Evolutionary conservation across 2,329 filamentous ascomycete genomes (phyloP).

Genomic region (Thielaviopsis euricoi): DNA sequence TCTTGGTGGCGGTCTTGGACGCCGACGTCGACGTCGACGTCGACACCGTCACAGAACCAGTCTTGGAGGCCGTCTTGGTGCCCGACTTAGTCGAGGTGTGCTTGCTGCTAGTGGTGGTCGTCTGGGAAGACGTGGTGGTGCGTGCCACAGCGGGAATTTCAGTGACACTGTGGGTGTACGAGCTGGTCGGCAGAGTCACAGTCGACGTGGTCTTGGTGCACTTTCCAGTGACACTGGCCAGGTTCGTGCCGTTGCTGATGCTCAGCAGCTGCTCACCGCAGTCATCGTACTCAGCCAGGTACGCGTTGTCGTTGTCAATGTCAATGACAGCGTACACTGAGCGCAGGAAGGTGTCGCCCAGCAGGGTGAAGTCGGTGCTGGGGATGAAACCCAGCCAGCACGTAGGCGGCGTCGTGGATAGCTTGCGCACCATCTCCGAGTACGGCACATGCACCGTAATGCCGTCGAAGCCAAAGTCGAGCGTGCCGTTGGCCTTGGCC

Average conservation of each 20-base stretch:
- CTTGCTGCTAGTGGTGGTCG: neutral
- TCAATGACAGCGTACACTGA: conserved; percentile 38
- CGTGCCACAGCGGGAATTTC: neutral
- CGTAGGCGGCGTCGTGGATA: conserved; percentile 14
- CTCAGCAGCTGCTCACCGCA: conserved; percentile 22
- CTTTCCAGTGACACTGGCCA: conserved; percentile 9
- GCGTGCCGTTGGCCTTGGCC: conserved; percentile 22
- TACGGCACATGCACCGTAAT: conserved; percentile 33
- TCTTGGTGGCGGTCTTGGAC: neutral
- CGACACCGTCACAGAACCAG: too few species aligned
- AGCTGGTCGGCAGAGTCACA: neutral
- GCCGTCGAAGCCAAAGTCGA: conserved; percentile 33
- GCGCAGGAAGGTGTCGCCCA: conserved; percentile 37
- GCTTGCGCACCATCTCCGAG: conserved; percentile 23
- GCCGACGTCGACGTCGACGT: neutral
- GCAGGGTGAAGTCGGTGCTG: conserved; percentile 29
- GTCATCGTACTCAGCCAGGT: conserved; percentile 34
- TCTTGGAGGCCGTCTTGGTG: neutral
- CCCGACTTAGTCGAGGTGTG: neutral
- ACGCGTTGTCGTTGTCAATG: conserved; percentile 29
- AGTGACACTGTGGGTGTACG: neutral
- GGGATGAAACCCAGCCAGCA: conserved; percentile 35
- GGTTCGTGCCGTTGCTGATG: conserved; percentile 6
- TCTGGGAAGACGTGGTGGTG: neutral
- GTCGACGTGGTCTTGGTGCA: conserved; percentile 1